phyloP scores from a whole-genome alignment of 495 filamentous ascomycete genomes.

The Penicillium samsonianum region DNA sequence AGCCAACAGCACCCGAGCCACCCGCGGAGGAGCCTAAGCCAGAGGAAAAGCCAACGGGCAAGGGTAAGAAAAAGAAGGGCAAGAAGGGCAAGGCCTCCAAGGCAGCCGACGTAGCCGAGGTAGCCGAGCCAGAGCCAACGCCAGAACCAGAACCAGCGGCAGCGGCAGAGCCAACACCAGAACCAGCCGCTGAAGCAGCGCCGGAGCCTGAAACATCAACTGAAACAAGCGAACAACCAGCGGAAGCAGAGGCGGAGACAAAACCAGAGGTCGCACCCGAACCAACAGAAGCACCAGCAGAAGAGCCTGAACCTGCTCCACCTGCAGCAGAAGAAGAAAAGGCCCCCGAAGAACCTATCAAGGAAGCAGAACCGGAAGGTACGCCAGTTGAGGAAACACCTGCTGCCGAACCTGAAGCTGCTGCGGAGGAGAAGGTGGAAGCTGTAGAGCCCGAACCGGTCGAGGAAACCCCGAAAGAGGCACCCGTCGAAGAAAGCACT shows the following conservation, averaged over 20 bases:
- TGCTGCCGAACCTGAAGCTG: slow-evolving; percentile 19
- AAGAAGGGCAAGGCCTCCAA: slow-evolving; percentile 10
- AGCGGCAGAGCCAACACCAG: not conserved
- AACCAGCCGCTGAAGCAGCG: not conserved
- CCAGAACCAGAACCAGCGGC: not conserved
- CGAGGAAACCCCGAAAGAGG: slow-evolving; percentile 20
- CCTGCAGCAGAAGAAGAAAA: slow-evolving; percentile 12
- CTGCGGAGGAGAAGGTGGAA: not conserved
- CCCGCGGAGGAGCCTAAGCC: not conserved
- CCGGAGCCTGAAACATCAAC: not conserved
- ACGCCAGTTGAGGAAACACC: slow-evolving; percentile 5
- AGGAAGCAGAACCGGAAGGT: slow-evolving; percentile 7
- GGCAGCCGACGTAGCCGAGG: not conserved
- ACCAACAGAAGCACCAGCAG: not conserved
- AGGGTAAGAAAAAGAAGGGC: slow-evolving; percentile 15
- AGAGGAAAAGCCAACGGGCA: not conserved
- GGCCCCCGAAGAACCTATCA: slow-evolving; percentile 3
- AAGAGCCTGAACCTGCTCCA: slow-evolving; percentile 4
- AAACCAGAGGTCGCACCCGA: not conserved
- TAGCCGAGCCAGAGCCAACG: not conserved
- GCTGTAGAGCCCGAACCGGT: not conserved
- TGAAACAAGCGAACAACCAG: not conserved
- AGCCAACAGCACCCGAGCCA: not conserved
- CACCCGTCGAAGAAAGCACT: slow-evolving; percentile 12
- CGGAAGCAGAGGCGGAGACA: slow-evolving; percentile 9